Evolutionary conservation across 495 filamentous ascomycete genomes (phyloP).

Genomic region (Jackrogersella minutella): DNA sequence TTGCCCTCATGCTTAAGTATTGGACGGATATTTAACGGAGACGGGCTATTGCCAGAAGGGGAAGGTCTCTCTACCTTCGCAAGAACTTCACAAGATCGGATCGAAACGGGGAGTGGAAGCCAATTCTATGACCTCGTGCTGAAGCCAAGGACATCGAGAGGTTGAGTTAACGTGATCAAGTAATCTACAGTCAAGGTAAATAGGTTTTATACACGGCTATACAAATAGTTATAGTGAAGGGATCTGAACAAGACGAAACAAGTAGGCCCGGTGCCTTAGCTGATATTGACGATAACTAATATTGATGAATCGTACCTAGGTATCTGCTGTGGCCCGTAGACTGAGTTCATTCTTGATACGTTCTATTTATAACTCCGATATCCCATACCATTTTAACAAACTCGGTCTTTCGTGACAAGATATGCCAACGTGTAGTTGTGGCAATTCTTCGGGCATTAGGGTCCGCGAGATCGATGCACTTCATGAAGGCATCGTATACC

Average conservation of each 20-base stretch:
- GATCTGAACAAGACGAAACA: neutral
- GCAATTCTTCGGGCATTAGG: conserved; percentile 29
- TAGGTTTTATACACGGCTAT: conserved; percentile 7
- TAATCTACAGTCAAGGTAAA: conserved; percentile 12
- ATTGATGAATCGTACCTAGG: neutral
- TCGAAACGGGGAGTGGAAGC: neutral
- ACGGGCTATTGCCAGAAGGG: conserved; percentile 12
- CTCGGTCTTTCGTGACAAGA: neutral
- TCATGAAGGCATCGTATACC: conserved; percentile 52
- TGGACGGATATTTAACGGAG: neutral
- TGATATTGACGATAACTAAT: too few species aligned
- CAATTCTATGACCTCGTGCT: conserved; percentile 6
- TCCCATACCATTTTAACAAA: conserved; percentile 24
- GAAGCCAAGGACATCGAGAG: conserved; percentile 3
- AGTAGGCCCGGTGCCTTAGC: neutral
- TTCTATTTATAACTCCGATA: neutral
- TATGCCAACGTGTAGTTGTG: neutral
- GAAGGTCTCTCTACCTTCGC: conserved; percentile 28
- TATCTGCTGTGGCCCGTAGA: neutral
- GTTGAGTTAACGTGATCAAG: neutral
- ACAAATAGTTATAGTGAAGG: neutral
- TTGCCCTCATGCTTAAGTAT: neutral
- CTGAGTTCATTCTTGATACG: neutral
- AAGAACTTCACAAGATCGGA: neutral
- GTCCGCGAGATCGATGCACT: conserved; percentile 63